Conservation (phyloP, 768 basidiomycete species). For the Cystobasidium onofrii region DNA sequence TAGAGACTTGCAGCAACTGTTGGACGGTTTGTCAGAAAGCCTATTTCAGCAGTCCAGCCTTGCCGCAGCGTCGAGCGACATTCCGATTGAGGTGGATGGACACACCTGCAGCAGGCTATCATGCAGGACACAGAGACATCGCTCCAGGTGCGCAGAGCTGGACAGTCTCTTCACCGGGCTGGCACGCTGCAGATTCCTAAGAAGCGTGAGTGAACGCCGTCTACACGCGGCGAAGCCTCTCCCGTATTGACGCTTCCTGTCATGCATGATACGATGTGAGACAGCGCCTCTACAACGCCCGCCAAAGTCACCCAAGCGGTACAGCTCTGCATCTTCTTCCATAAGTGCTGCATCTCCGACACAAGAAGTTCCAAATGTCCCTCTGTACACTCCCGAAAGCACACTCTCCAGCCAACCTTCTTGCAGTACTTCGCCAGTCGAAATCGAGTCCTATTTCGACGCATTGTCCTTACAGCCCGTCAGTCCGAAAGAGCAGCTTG, state of each 20-base stretch:
- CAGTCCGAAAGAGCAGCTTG: background rate
- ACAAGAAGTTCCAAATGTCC: background rate
- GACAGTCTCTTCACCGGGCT: background rate
- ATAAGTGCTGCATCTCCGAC: background rate
- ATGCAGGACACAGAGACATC: background rate
- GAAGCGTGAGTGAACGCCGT: background rate
- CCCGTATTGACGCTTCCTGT: background rate
- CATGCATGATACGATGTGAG: background rate
- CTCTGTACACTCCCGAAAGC: background rate
- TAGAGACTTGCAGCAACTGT: too few species aligned
- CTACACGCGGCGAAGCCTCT: background rate
- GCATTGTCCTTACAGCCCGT: background rate
- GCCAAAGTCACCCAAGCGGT: slow-evolving; percentile 8
- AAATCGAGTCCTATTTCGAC: background rate
- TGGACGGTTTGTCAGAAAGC: too few species aligned
- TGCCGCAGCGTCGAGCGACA: too few species aligned
- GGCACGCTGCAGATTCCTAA: background rate
- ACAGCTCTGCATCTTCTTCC: background rate
- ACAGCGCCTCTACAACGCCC: background rate
- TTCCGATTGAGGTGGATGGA: background rate
- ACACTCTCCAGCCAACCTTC: background rate
- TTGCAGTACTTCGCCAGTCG: background rate
- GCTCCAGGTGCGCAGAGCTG: background rate
- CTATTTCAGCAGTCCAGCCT: too few species aligned
- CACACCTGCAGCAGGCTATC: background rate